Evolutionary conservation across 352 stramenopile species (phyloP).

Genomic region (Phytophthora palmivora): DNA sequence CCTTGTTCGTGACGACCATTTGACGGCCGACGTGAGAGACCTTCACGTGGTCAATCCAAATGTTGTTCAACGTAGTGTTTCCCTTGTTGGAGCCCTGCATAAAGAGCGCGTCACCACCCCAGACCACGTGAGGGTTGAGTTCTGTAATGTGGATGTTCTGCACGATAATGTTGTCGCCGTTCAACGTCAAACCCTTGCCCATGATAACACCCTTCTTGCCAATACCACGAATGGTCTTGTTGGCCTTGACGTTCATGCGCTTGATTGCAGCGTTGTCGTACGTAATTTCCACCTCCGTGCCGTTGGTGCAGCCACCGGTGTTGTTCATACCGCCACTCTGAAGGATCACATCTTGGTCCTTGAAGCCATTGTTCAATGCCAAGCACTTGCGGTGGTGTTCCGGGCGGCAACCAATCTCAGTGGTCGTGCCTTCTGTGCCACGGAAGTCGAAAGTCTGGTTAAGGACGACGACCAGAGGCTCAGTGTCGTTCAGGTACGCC

Average conservation of each 20-base stretch:
- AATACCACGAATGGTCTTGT: slow-evolving; percentile 54
- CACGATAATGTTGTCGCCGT: slow-evolving; percentile 53
- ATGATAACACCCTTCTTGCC: slow-evolving; percentile 49
- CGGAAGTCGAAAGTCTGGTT: slow-evolving; percentile 50
- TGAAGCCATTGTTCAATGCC: slow-evolving; percentile 42
- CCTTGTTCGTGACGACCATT: slow-evolving; percentile 49
- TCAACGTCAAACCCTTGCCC: slow-evolving; percentile 46
- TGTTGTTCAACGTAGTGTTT: slow-evolving; percentile 33
- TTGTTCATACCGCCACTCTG: slow-evolving; percentile 50
- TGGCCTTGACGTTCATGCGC: slow-evolving; percentile 37
- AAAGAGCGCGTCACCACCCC: slow-evolving; percentile 38
- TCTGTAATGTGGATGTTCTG: slow-evolving; percentile 62
- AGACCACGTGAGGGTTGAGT: slow-evolving; percentile 55
- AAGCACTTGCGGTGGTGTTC: slow-evolving; percentile 43
- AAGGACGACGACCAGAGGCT: slow-evolving; percentile 46
- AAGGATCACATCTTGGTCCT: slow-evolving; percentile 51
- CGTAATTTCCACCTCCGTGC: slow-evolving; percentile 30
- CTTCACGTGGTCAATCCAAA: slow-evolving; percentile 65
- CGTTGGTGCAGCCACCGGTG: slow-evolving; percentile 53
- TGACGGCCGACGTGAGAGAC: slow-evolving; percentile 46
- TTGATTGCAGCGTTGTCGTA: slow-evolving; percentile 36
- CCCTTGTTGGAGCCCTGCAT: slow-evolving; percentile 35
- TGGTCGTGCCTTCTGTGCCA: slow-evolving; percentile 44
- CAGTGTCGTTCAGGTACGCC: slow-evolving; percentile 30
- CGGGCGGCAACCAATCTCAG: slow-evolving; percentile 41